Conservation (phyloP, 2,329 filamentous ascomycete species). For the Ophiostoma sp. region DNA sequence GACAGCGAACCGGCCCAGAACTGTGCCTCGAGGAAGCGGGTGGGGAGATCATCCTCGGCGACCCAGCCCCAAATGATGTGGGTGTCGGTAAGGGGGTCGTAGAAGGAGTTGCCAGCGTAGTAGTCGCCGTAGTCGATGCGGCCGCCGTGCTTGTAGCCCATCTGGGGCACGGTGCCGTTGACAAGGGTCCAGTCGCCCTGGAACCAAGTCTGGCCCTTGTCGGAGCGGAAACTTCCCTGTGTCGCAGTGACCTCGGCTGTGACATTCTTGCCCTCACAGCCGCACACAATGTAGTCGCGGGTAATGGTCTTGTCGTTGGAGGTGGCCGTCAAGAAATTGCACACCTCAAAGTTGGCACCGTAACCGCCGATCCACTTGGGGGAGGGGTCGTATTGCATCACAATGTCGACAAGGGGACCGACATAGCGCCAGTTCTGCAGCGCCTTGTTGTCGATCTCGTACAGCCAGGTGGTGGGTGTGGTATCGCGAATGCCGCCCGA, state of each 20-base stretch:
- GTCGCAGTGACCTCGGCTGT: slow-evolving; percentile 38
- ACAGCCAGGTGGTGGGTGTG: slow-evolving; percentile 45
- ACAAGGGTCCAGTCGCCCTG: slow-evolving; percentile 18
- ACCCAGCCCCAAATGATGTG: slow-evolving; percentile 48
- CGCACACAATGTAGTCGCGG: slow-evolving; percentile 42
- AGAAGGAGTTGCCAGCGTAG: slow-evolving; percentile 48
- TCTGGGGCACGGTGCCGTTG: slow-evolving; percentile 29
- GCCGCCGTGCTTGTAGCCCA: slow-evolving; percentile 38
- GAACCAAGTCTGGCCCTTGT: slow-evolving; percentile 18
- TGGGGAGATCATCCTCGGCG: slow-evolving; percentile 45
- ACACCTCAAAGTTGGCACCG: slow-evolving; percentile 49
- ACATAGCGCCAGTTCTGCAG: slow-evolving; percentile 43
- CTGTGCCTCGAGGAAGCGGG: slow-evolving; percentile 37
- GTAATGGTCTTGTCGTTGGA: slow-evolving; percentile 30
- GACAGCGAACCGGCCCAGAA: slow-evolving; percentile 48
- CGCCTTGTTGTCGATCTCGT: slow-evolving; percentile 38
- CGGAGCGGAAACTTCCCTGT: slow-evolving; percentile 23
- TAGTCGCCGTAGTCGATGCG: slow-evolving; percentile 45
- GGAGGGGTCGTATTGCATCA: neutral
- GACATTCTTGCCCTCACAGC: slow-evolving; percentile 38
- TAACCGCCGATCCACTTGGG: slow-evolving; percentile 45
- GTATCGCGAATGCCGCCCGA: slow-evolving; percentile 39
- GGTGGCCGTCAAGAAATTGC: slow-evolving; percentile 41
- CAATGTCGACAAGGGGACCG: slow-evolving; percentile 39
- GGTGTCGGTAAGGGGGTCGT: slow-evolving; percentile 39